Percentiles rank a stretch among this genome's conserved stretches.
phyloP scores from a whole-genome alignment of 805 yeast species.

The Kodamaea leandrae region DNA sequence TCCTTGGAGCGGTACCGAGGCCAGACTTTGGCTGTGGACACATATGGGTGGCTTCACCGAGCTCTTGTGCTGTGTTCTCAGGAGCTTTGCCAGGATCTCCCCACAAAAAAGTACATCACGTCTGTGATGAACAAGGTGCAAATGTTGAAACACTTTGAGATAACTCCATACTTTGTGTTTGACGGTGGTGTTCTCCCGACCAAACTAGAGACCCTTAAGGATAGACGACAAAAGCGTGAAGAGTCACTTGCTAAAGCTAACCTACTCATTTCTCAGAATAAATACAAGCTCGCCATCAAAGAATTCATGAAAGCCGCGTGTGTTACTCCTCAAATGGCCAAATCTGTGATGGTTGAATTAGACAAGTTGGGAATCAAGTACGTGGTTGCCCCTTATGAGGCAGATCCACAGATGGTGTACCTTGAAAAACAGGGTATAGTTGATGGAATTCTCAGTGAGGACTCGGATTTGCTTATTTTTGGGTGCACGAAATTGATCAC shows the following conservation, averaged over 20 bases:
- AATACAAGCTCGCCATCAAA: conserved; percentile 58
- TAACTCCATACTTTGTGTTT: conserved; percentile 84
- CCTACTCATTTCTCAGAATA: conserved; percentile 50
- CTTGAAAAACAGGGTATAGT: conserved; percentile 72
- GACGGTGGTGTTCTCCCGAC: conserved; percentile 89
- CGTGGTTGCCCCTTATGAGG: conserved; percentile 97
- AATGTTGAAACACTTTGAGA: conserved; percentile 64
- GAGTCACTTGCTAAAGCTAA: conserved; percentile 59
- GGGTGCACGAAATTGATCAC: conserved; percentile 79
- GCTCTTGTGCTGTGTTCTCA: conserved; percentile 80
- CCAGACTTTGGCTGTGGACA: conserved; percentile 84
- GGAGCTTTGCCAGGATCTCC: conserved; percentile 68
- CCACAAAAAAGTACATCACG: conserved; percentile 69
- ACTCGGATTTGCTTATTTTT: conserved; percentile 86
- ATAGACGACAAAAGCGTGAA: conserved; percentile 55
- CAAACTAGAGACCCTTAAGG: conserved; percentile 68
- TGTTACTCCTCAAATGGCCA: conserved; percentile 89
- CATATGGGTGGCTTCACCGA: conserved; percentile 94
- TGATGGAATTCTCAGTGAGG: conserved; percentile 88
- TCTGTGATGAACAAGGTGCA: conserved; percentile 66
- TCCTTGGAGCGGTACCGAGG: conserved; percentile 65
- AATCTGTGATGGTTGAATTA: conserved; percentile 72
- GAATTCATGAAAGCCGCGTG: conserved; percentile 77
- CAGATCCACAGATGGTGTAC: conserved; percentile 95
- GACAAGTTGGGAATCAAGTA: conserved; percentile 56